These are phyloP conservation scores for Xylaria palmicola DNA, from an alignment of 495 filamentous ascomycete species.

Conservation along the genomic window DNA sequence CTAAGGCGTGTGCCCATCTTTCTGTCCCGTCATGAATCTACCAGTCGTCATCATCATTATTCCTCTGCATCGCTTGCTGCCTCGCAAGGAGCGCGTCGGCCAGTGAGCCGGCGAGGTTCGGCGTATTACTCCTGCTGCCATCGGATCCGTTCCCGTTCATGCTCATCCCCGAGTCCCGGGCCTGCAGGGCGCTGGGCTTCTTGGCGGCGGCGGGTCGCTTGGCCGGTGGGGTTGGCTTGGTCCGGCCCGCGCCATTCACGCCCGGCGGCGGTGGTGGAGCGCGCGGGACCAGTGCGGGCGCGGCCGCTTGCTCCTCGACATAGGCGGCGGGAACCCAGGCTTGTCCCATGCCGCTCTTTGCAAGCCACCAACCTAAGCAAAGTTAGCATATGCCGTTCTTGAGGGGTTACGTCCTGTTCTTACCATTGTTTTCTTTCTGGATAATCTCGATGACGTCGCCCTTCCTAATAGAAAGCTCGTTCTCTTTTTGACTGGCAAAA, in stretches of 20 bases:
- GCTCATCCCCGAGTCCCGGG: slow-evolving; percentile 71
- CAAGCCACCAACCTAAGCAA: slow-evolving; percentile 87
- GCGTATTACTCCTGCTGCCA: slow-evolving; percentile 67
- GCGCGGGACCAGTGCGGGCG: slow-evolving; percentile 56
- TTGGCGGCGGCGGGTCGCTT: slow-evolving; percentile 74
- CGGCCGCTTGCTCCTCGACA: slow-evolving; percentile 73
- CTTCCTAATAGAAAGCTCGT: slow-evolving; percentile 72
- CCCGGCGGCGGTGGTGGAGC: slow-evolving; percentile 51
- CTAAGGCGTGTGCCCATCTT: slow-evolving; percentile 17
- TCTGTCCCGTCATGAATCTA: slow-evolving; percentile 31
- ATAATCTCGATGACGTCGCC: slow-evolving; percentile 83
- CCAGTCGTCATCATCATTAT: slow-evolving; percentile 74
- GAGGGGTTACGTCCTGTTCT: slow-evolving; percentile 27
- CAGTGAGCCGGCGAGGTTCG: slow-evolving; percentile 73
- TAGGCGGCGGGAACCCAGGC: slow-evolving; percentile 95
- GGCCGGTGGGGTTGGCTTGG: slow-evolving; percentile 75
- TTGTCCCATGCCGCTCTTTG: slow-evolving; percentile 66
- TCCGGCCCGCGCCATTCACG: slow-evolving; percentile 55
- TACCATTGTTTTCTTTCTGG: slow-evolving; percentile 89
- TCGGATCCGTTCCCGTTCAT: slow-evolving; percentile 67
- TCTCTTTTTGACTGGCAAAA: slow-evolving; percentile 73
- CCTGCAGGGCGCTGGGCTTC: slow-evolving; percentile 65
- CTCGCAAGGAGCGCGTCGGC: slow-evolving; percentile 77
- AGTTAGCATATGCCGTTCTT: slow-evolving; percentile 26
- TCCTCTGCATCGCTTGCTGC: slow-evolving; percentile 62